A percentile compares a stretch with the other conserved stretches of the same genome.
These are phyloP conservation scores for Trebouxia gelatinosa DNA, from an alignment of 163 green algal genomes.

Conservation along the genomic window DNA sequence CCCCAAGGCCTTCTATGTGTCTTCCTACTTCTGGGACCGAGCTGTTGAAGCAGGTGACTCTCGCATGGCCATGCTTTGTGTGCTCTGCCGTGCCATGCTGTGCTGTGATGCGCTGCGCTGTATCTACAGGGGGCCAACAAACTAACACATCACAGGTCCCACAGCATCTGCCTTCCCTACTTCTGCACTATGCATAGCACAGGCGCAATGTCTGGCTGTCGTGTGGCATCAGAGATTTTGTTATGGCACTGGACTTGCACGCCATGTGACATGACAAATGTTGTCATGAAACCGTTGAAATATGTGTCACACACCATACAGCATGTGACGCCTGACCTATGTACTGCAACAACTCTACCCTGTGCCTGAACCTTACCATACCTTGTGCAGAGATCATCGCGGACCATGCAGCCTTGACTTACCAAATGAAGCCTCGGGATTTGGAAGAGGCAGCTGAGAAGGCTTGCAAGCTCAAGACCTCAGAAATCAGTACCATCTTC, in stretches of 20 bases:
- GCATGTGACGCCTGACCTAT: too few relatives aligned
- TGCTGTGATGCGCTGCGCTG: too few relatives aligned
- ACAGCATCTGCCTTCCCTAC: too few relatives aligned
- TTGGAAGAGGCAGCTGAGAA: conserved; percentile 63
- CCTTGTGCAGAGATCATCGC: conserved; percentile 61
- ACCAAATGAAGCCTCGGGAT: conserved; percentile 57
- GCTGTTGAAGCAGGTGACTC: conserved; percentile 65
- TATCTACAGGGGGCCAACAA: too few relatives aligned
- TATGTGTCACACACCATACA: too few relatives aligned
- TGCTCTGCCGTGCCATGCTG: not conserved
- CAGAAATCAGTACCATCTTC: conserved; percentile 48
- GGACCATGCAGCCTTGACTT: conserved; percentile 58
- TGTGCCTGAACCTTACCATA: not conserved
- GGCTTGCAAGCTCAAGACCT: conserved; percentile 68
- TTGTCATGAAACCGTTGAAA: too few relatives aligned
- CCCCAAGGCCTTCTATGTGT: conserved; percentile 86
- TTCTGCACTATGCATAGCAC: too few relatives aligned
- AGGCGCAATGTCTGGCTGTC: too few relatives aligned
- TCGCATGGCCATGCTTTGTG: conserved; percentile 2
- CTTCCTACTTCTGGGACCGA: conserved; percentile 96
- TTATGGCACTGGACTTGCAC: too few relatives aligned
- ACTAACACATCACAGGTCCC: too few relatives aligned
- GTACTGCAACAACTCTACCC: not conserved
- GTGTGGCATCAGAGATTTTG: too few relatives aligned
- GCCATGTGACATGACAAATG: too few relatives aligned